These are phyloP conservation scores for Maudiozyma pseudohumilis DNA, from an alignment of 805 yeast species.

Conservation along the genomic window DNA sequence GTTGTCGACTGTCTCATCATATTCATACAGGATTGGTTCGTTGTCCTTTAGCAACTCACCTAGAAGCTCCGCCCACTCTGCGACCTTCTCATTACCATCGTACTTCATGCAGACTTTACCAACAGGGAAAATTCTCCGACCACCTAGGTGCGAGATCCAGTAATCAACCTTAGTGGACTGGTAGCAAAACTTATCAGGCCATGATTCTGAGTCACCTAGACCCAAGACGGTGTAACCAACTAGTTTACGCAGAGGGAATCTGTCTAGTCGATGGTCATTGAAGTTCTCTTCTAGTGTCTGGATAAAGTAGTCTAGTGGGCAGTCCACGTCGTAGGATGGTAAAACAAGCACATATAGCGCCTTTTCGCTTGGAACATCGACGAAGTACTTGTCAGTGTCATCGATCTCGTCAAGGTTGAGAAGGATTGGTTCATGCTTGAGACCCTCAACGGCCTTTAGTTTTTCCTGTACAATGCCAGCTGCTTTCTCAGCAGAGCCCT, in stretches of 20 bases:
- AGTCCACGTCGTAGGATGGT: constrained; percentile 88
- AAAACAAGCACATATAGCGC: constrained; percentile 61
- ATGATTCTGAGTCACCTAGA: constrained; percentile 77
- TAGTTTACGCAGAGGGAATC: constrained; percentile 58
- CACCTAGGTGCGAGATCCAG: constrained; percentile 77
- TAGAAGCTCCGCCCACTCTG: constrained; percentile 59
- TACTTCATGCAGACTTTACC: constrained; percentile 77
- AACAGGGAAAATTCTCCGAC: constrained; percentile 69
- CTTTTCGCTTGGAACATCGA: constrained; percentile 47
- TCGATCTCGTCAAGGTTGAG: constrained; percentile 71
- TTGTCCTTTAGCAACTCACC: constrained; percentile 55
- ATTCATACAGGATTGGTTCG: constrained; percentile 55
- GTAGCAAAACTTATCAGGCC: constrained; percentile 79
- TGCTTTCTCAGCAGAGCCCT: constrained; percentile 69
- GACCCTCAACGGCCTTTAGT: constrained; percentile 22
- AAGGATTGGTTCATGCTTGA: constrained; percentile 39
- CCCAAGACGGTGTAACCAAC: constrained; percentile 83
- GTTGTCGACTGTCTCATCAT: constrained; percentile 48
- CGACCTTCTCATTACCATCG: constrained; percentile 47
- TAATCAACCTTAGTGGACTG: constrained; percentile 71
- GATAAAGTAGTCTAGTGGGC: constrained; percentile 80
- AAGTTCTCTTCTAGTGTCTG: constrained; percentile 72
- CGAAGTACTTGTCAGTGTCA: constrained; percentile 75
- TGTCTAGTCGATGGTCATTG: constrained; percentile 79
- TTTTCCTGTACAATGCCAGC: constrained; percentile 44